Conservation (phyloP, 2,329 filamentous ascomycete genomes). For the Chaetothyriales sp. region DNA sequence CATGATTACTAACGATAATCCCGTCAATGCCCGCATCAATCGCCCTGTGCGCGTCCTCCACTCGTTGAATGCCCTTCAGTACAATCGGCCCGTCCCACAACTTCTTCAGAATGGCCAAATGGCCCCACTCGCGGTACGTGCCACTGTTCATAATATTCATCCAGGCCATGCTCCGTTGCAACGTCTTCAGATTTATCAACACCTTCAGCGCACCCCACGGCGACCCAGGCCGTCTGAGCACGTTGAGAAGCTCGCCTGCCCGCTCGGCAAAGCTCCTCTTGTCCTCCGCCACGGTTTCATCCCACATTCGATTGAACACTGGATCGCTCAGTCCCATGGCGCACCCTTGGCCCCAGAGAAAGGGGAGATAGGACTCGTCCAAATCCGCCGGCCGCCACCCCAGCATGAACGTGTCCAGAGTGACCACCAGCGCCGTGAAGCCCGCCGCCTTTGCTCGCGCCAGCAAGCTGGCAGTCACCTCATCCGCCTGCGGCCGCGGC, state of each 20-base stretch:
- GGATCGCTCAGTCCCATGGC: constrained; percentile 52
- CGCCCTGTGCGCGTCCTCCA: constrained; percentile 35
- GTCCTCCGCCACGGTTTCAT: constrained; percentile 35
- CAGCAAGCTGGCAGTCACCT: constrained; percentile 51
- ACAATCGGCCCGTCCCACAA: constrained; percentile 52
- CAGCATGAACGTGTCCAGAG: constrained; percentile 55
- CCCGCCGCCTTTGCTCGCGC: constrained; percentile 45
- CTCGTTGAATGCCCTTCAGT: constrained; percentile 45
- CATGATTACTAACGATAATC: constrained; percentile 41
- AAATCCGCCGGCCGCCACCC: constrained; percentile 56
- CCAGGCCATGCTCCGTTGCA: constrained; percentile 28
- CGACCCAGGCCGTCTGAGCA: constrained; percentile 14
- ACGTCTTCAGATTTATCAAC: constrained; percentile 9
- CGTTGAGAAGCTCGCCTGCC: constrained; percentile 11
- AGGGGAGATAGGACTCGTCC: constrained; percentile 40
- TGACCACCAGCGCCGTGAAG: constrained; percentile 54
- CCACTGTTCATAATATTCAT: constrained; percentile 40
- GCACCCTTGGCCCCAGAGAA: constrained; percentile 35
- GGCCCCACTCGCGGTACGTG: constrained; percentile 43
- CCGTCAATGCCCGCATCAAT: constrained; percentile 35
- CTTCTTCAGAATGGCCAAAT: constrained; percentile 41
- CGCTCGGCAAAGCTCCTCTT: constrained; percentile 27
- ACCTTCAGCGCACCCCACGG: constrained; percentile 15
- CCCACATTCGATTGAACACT: constrained; percentile 45
- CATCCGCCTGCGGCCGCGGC: constrained; percentile 44